Conservation (phyloP, 1,284 basidiomycete genomes). For the Irpex rosettiformis region DNA sequence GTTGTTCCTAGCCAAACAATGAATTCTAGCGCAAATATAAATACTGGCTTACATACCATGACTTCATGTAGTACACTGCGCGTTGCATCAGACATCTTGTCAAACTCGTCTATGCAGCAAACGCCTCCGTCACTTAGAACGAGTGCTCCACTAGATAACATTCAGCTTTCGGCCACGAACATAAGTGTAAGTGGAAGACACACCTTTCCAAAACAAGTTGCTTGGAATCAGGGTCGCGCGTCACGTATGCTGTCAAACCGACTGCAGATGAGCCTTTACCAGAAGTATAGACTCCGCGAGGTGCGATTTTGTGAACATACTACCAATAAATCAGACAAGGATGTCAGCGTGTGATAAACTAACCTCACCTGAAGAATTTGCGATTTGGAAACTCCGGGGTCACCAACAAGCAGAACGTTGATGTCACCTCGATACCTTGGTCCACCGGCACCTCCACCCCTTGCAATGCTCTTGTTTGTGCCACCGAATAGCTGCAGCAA, state of each 20-base stretch:
- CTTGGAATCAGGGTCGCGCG: constrained; percentile 96
- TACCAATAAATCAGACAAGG: constrained; percentile 28
- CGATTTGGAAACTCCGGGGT: constrained; percentile 96
- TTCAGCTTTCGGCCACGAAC: background rate
- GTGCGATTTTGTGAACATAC: constrained; percentile 99
- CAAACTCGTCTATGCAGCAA: constrained; percentile 99
- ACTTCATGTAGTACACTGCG: constrained; percentile 98
- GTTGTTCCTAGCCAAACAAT: constrained; percentile 79
- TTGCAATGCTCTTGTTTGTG: constrained; percentile 92
- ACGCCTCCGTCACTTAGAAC: constrained; percentile 97
- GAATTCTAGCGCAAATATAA: background rate
- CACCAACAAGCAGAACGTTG: constrained; percentile 95
- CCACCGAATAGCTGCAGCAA: constrained; percentile 95
- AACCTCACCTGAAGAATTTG: constrained; percentile 83
- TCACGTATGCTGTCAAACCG: constrained; percentile 97
- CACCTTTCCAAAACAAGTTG: constrained; percentile 96
- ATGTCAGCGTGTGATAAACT: background rate
- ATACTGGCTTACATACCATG: constrained; percentile 62
- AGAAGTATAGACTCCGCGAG: constrained; percentile 94
- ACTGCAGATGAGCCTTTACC: constrained; percentile 98
- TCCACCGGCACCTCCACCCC: constrained; percentile 92
- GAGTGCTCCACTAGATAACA: constrained; percentile 75
- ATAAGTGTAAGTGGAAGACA: background rate
- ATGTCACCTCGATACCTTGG: constrained; percentile 97
- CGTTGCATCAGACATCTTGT: constrained; percentile 98